These are phyloP conservation scores for Hypoxylon subgilvum DNA, from an alignment of 495 filamentous ascomycete genomes.

Conservation along the genomic window DNA sequence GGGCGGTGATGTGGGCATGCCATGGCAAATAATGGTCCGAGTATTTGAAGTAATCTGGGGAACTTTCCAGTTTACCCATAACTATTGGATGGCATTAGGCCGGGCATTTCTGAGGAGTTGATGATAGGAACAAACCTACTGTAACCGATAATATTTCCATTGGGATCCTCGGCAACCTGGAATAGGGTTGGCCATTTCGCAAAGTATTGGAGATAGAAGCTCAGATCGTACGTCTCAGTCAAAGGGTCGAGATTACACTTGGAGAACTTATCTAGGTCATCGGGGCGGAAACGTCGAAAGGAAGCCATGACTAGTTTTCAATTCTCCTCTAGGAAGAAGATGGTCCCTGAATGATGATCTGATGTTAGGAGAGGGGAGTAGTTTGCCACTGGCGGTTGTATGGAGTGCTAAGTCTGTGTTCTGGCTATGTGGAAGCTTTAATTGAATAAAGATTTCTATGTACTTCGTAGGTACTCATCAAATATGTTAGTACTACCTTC, in stretches of 20 bases:
- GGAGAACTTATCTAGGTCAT: slow-evolving; percentile 65
- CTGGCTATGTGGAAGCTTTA: too few relatives aligned
- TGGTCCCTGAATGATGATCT: not conserved
- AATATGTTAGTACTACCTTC: too few relatives aligned
- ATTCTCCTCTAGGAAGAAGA: not conserved
- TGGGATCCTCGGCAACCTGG: slow-evolving; percentile 78
- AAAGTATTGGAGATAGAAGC: slow-evolving; percentile 94
- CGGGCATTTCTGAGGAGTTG: not conserved
- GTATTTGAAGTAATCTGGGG: slow-evolving; percentile 70
- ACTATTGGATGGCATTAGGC: slow-evolving; percentile 59
- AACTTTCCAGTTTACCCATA: slow-evolving; percentile 94
- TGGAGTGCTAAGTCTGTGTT: too few relatives aligned
- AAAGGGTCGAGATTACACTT: slow-evolving; percentile 91
- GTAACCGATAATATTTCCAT: slow-evolving; percentile 87
- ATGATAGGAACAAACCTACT: slow-evolving; percentile 61
- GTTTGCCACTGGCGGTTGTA: too few relatives aligned
- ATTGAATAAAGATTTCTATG: too few relatives aligned
- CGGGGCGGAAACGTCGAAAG: slow-evolving; percentile 53
- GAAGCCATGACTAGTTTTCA: slow-evolving; percentile 46
- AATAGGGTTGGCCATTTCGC: slow-evolving; percentile 95
- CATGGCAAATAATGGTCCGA: slow-evolving; percentile 90
- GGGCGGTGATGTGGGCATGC: slow-evolving; percentile 96
- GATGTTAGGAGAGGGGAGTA: too few relatives aligned
- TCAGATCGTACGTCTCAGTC: slow-evolving; percentile 93
- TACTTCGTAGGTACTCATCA: too few relatives aligned